phyloP scores from a whole-genome alignment of 2,329 filamentous ascomycete genomes.

The Fusarium multiceps region DNA sequence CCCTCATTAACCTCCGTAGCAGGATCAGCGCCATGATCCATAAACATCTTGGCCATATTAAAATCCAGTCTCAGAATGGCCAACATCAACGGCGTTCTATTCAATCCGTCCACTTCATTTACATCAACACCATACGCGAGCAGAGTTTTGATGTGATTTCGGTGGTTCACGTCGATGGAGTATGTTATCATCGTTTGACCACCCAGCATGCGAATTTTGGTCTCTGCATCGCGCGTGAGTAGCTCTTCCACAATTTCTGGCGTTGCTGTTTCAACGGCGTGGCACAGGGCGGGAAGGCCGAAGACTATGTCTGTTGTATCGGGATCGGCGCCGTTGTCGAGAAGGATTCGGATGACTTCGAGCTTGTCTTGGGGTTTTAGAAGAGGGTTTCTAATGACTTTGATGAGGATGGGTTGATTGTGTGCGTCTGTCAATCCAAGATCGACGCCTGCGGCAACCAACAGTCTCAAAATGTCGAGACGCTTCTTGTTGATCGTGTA shows the following conservation, averaged over 20 bases:
- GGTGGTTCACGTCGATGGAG: constrained; percentile 11
- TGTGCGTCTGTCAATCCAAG: not conserved
- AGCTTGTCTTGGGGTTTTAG: constrained; percentile 2
- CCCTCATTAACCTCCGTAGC: not conserved
- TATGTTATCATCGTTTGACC: constrained; percentile 13
- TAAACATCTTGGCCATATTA: constrained; percentile 4
- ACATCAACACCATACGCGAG: not conserved
- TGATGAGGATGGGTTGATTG: constrained; percentile 10
- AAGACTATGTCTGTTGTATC: not conserved
- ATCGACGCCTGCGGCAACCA: not conserved
- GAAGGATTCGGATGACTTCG: not conserved
- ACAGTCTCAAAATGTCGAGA: not conserved
- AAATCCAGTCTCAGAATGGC: not conserved
- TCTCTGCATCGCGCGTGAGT: not conserved
- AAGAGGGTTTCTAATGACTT: not conserved
- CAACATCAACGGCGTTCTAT: constrained; percentile 4
- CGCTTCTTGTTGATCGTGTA: not conserved
- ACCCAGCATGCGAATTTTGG: constrained; percentile 10
- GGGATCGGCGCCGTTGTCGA: not conserved
- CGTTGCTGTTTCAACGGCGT: constrained; percentile 11
- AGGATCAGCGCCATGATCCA: constrained; percentile 6
- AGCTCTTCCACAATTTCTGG: not conserved
- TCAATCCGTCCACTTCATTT: constrained; percentile 12
- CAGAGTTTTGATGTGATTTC: not conserved
- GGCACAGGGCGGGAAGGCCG: constrained; percentile 8